phyloP scores from a whole-genome alignment of 139 green algal species.

The Micractinium conductrix region DNA sequence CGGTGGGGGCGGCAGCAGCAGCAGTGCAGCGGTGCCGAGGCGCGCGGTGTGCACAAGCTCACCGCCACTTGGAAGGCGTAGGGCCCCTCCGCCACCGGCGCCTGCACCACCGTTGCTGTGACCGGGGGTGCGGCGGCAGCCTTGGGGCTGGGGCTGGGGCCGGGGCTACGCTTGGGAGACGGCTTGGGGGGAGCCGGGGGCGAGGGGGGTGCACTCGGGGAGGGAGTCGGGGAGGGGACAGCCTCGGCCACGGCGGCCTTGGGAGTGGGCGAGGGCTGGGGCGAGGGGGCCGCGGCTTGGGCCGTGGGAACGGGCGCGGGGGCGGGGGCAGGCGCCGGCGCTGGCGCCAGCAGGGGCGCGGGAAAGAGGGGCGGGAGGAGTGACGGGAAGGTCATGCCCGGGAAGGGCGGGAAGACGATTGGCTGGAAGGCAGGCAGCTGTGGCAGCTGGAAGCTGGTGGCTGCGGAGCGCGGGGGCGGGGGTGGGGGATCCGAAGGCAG shows the following conservation, averaged over 20 bases:
- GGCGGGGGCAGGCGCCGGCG: background rate
- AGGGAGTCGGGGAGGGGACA: background rate
- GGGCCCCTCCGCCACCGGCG: background rate
- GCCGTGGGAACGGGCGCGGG: background rate
- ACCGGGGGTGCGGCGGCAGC: background rate
- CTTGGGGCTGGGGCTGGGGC: background rate
- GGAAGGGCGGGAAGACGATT: background rate
- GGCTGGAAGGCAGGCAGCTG: too few relatives aligned
- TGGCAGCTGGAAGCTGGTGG: background rate
- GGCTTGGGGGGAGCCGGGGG: too few relatives aligned
- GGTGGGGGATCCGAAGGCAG: background rate
- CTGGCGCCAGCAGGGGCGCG: background rate
- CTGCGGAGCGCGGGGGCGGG: background rate
- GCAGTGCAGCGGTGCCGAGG: too few relatives aligned
- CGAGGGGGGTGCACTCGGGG: too few relatives aligned
- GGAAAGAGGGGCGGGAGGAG: background rate
- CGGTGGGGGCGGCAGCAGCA: too few relatives aligned
- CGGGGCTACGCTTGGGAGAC: too few relatives aligned
- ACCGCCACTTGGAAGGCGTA: background rate
- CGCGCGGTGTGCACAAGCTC: background rate
- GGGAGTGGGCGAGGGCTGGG: background rate
- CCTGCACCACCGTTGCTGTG: background rate
- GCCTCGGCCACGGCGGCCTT: background rate
- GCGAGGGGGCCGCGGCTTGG: background rate
- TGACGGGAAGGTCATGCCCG: background rate